Base-by-base conservation (phyloP, 2,329 filamentous ascomycete genomes). In the Colletotrichum neosansevieriae region DNA sequence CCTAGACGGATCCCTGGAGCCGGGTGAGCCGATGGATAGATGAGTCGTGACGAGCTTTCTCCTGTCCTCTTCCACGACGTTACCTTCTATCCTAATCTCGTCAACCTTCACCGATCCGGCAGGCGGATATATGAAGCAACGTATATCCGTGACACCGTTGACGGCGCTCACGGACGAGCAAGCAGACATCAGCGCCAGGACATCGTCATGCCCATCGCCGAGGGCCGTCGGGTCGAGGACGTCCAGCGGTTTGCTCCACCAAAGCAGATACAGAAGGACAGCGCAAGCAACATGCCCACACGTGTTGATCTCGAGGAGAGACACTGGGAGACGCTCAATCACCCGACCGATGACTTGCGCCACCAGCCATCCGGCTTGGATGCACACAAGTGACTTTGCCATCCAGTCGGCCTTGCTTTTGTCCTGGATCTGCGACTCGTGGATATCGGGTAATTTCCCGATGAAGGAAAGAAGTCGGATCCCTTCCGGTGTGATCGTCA, bases 331-430 rank as follows among this genome's bases (percentile, higher is more conserved):
- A 6, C 70, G 68, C 15, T 75, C 69, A 1, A 72, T 72, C 13
- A 75, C 65, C 1, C 80, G 75, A 2, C 75, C 75, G 19, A 80
- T 69, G 38, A 71, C 72, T 50, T 81, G 78, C 3, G 79, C 47
- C 3, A 79, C 61, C 64, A 82, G 78, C 80, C 80, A 82, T 13
- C 68, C 68, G 1, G 76, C 77, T 68, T 83, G 81, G 12, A 80
- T 17, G 50, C 75, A 75, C 2, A 77, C 77, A 11, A 82, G 70
- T 1, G 72, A 58, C 68, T 80, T 80, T 32, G 75, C 75, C 45
- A 78, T 74, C 5, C 69, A 67, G 62, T 80, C 75, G 15, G 74
- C 74, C 62, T 80, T 81, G 67, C 75, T 78, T 51, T 79, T 78
- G 61, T 79, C 77, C 58, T 70, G 72, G 19, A 80, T 79, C 42